Evolutionary conservation across 2,329 filamentous ascomycete genomes (phyloP).

Genomic region (Hymenoscyphus repandus): DNA sequence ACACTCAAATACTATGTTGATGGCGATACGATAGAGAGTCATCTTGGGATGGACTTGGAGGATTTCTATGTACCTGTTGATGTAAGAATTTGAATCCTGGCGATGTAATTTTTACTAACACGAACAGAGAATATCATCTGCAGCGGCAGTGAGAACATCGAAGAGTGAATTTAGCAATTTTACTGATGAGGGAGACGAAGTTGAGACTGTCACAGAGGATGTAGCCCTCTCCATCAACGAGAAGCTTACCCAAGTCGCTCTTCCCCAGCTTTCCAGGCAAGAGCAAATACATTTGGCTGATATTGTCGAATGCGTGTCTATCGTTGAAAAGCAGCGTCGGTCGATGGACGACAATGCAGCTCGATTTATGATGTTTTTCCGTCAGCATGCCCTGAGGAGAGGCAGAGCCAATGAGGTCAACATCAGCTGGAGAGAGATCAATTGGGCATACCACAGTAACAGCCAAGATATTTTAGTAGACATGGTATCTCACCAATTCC

Average conservation of each 20-base stretch:
- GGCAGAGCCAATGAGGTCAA: slow-evolving; percentile 58
- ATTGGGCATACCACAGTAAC: slow-evolving; percentile 77
- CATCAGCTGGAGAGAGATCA: slow-evolving; percentile 73
- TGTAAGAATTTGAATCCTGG: slow-evolving; percentile 13
- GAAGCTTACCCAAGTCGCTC: slow-evolving; percentile 65
- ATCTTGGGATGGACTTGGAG: slow-evolving; percentile 61
- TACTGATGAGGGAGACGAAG: slow-evolving; percentile 47
- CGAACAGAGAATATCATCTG: slow-evolving; percentile 16
- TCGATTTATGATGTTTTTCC: slow-evolving; percentile 81
- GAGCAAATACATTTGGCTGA: slow-evolving; percentile 83
- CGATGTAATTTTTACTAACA: slow-evolving; percentile 12
- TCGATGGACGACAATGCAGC: slow-evolving; percentile 89
- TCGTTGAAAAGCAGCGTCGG: slow-evolving; percentile 79
- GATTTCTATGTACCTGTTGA: slow-evolving; percentile 46
- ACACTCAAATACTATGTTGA: slow-evolving; percentile 78
- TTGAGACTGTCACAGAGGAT: slow-evolving; percentile 64
- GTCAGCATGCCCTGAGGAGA: slow-evolving; percentile 70
- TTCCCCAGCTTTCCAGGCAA: slow-evolving; percentile 75
- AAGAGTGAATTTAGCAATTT: slow-evolving; percentile 44
- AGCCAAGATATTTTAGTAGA: slow-evolving; percentile 88
- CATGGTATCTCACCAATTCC: slow-evolving; percentile 74
- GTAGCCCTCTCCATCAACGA: slow-evolving; percentile 68
- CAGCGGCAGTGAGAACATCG: slow-evolving; percentile 15
- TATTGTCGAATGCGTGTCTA: slow-evolving; percentile 76
- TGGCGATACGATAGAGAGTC: slow-evolving; percentile 74